These are phyloP conservation scores for Phyllosticta ampelicida DNA, from an alignment of 2,329 filamentous ascomycete species.

Conservation along the genomic window DNA sequence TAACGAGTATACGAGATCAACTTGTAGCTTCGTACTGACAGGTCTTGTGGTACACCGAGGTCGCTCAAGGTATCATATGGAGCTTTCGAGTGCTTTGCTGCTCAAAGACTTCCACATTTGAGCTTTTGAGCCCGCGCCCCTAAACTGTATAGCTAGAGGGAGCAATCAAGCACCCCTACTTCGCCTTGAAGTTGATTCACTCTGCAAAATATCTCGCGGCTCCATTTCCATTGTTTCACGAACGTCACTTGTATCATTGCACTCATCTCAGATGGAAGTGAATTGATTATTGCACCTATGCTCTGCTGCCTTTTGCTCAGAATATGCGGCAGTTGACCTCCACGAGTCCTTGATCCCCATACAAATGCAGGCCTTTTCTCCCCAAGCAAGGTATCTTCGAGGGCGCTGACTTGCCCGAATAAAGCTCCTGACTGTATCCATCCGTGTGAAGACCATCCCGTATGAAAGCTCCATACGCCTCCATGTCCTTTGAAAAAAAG, in stretches of 20 bases:
- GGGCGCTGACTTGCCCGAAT: not conserved
- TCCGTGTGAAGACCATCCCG: not conserved
- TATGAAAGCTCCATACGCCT: not conserved
- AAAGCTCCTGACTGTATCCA: not conserved
- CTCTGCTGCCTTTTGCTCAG: not conserved
- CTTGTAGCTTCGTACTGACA: too few species aligned
- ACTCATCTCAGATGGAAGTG: not conserved
- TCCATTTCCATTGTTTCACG: not conserved
- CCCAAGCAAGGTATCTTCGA: not conserved
- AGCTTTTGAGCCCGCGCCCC: too few species aligned
- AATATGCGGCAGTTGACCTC: not conserved
- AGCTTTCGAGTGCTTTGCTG: too few species aligned
- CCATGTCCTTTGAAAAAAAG: not conserved
- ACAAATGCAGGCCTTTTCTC: not conserved
- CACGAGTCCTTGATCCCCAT: not conserved
- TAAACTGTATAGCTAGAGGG: not conserved
- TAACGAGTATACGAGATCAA: too few species aligned
- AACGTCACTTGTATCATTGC: not conserved
- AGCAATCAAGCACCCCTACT: too few species aligned
- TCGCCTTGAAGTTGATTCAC: too few species aligned
- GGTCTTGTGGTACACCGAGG: too few species aligned
- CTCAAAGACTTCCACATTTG: too few species aligned
- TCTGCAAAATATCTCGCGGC: too few species aligned
- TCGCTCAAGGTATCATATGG: too few species aligned
- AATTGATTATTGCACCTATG: not conserved